These are phyloP conservation scores for Rhodosporidiobolus sp. DNA, from an alignment of 768 basidiomycete genomes.

Conservation along the genomic window DNA sequence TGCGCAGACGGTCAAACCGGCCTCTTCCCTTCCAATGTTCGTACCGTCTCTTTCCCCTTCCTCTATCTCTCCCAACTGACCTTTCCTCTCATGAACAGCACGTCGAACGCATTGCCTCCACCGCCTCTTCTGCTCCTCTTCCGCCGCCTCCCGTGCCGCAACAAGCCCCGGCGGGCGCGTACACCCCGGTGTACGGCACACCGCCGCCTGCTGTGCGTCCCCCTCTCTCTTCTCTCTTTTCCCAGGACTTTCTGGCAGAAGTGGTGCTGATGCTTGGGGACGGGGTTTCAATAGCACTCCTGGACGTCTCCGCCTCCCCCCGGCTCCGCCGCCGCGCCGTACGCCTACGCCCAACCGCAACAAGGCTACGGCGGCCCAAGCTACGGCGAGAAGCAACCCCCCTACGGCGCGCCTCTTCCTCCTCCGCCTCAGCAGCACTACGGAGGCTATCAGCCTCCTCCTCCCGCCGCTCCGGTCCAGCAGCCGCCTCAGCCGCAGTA, in stretches of 20 bases:
- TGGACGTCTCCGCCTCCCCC: slow-evolving; percentile 1
- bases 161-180: neutral
- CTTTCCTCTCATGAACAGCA: neutral
- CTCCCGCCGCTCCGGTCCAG: neutral
- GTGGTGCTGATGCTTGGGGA: no score
- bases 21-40: slow-evolving; percentile 66
- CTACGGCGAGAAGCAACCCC: neutral
- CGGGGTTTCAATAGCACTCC: neutral
- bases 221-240: neutral
- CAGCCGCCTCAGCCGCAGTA: neutral
- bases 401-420: neutral
- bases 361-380: slow-evolving; percentile 6
- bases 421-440: slow-evolving; percentile 11
- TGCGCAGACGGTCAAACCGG: slow-evolving; percentile 59
- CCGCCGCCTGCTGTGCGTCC: neutral
- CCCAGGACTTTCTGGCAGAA: no score
- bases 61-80: neutral
- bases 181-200: neutral
- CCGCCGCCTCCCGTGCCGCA: neutral
- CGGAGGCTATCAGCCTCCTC: neutral
- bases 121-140: slow-evolving; percentile 11
- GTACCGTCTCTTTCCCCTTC: neutral
- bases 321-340: neutral
- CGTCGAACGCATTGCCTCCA: slow-evolving; percentile 58
- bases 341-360: slow-evolving; percentile 22